A percentile compares a stretch with the other conserved stretches of the same genome.
Conservation (phyloP, 108 stramenopile genomes). For the Nannochloropsis gaditana region DNA sequence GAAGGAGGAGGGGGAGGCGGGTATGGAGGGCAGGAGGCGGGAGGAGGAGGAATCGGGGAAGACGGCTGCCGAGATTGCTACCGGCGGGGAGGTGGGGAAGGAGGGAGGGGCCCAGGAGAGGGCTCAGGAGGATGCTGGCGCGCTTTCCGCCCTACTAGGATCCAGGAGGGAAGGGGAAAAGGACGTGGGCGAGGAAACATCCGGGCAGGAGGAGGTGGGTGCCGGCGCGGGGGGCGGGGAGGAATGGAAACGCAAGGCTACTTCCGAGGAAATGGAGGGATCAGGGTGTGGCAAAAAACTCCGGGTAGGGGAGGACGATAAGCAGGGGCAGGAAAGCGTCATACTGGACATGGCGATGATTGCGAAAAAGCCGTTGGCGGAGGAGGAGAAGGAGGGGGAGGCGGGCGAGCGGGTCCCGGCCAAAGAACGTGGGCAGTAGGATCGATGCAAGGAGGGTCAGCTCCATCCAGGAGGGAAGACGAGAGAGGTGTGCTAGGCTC, state of each 20-base stretch:
- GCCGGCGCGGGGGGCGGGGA: neutral
- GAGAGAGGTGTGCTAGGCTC: too few relatives aligned
- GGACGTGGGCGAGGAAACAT: neutral
- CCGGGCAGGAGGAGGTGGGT: neutral
- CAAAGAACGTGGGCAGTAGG: too few relatives aligned
- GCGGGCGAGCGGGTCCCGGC: neutral
- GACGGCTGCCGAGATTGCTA: neutral
- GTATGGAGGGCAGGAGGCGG: neutral
- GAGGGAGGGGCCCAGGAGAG: neutral
- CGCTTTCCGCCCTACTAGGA: neutral
- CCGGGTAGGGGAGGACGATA: too few relatives aligned
- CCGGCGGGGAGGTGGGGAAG: neutral
- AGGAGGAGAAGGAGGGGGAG: conserved; percentile 10
- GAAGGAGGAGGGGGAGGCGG: neutral
- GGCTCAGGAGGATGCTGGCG: neutral
- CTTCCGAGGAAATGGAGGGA: neutral
- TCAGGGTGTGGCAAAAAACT: too few relatives aligned
- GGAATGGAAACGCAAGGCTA: neutral
- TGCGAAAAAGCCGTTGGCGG: neutral
- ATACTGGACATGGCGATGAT: neutral
- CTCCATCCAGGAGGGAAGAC: too few relatives aligned
- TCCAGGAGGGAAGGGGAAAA: neutral
- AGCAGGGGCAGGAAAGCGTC: too few relatives aligned
- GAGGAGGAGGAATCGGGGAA: neutral
- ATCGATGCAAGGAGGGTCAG: too few relatives aligned